Base-by-base conservation (phyloP, 176 grass and related monocot species). In the Canna indica region DNA sequence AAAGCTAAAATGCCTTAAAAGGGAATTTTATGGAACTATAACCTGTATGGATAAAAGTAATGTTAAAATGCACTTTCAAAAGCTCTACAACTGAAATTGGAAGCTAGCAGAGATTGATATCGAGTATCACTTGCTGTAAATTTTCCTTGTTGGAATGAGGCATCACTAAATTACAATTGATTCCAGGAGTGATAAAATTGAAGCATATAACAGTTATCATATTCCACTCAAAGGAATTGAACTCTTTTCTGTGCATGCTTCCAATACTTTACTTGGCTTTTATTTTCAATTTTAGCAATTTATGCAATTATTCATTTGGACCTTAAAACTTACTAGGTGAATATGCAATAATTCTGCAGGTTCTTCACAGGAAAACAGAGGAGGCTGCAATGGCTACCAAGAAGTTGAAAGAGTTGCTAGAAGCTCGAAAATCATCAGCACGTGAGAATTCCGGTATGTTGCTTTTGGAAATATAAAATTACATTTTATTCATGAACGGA, bases 381-480 rank as follows among this genome's bases (percentile, higher is more conserved):
- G 94, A 99, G 78, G 94, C 94, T 30, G 94, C 94, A 36, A 90
- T 99, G 90, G 94, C 90, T 70, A 93, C 94, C 39, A 99, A 99
- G 86, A 93, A 83, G 69, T 70, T 99, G 73, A 99, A 99, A 85
- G 94, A 99, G 80, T 72, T 99, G 78, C 78, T 99, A 60, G 94
- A 99, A 85, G 86, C 90, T 74, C 85, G 90, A 26, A 99, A 99
- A 82, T 93, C 89, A 64, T 84, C 90, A 22, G 60, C 80, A 50
- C 90, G 94, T 73, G 94, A 99, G 30, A 85, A 72, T 79, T 86
- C 90, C 68, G 86, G 94, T 93, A 78, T 38, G 3, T 80, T 64
- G 79, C 28, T 65, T 34, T 72, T 24, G 6, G 32, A 32, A 48
- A 70, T 45, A 48, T 10, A 28, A 15, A 15, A 18, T 18, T 48